phyloP scores from a whole-genome alignment of 768 basidiomycete species.

The Porphyrellus cyaneotinctus region DNA sequence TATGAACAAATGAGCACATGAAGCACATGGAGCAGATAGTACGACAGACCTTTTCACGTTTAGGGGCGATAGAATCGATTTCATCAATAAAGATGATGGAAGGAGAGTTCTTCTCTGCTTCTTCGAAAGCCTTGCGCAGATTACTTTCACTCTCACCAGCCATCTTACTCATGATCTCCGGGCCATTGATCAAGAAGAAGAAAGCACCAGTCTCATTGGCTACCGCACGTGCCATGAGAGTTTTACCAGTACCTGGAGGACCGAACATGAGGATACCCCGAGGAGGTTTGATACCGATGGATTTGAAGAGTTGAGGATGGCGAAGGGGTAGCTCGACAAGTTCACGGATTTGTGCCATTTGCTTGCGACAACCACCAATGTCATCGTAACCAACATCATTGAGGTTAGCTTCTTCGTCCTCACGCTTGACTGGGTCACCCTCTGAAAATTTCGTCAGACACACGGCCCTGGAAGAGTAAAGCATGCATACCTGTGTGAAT shows the following conservation, averaged over 20 bases:
- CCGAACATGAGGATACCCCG: slow-evolving; percentile 99
- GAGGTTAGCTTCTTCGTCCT: slow-evolving; percentile 96
- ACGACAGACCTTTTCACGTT: slow-evolving; percentile 87
- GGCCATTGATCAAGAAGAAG: slow-evolving; percentile 99
- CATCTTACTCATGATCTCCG: slow-evolving; percentile 99
- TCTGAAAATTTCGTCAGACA: slow-evolving; percentile 43
- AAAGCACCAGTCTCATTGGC: slow-evolving; percentile 99
- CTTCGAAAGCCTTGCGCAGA: slow-evolving; percentile 96
- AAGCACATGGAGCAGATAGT: neutral
- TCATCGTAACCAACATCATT: slow-evolving; percentile 98
- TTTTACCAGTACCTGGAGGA: slow-evolving; percentile 99
- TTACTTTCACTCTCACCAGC: slow-evolving; percentile 98
- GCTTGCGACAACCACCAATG: slow-evolving; percentile 98
- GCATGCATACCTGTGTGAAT: slow-evolving; percentile 70
- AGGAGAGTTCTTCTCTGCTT: slow-evolving; percentile 99
- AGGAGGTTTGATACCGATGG: slow-evolving; percentile 99
- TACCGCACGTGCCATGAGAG: slow-evolving; percentile 98
- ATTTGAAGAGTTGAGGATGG: slow-evolving; percentile 99
- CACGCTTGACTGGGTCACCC: slow-evolving; percentile 98
- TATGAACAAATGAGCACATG: slow-evolving; percentile 27
- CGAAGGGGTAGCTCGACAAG: slow-evolving; percentile 96
- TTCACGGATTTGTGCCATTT: slow-evolving; percentile 99
- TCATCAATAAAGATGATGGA: slow-evolving; percentile 99
- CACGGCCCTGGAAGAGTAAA: neutral
- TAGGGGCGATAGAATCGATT: slow-evolving; percentile 98